Base-by-base conservation (phyloP, 2,329 filamentous ascomycete species). In the Helicocarpus griseus region DNA sequence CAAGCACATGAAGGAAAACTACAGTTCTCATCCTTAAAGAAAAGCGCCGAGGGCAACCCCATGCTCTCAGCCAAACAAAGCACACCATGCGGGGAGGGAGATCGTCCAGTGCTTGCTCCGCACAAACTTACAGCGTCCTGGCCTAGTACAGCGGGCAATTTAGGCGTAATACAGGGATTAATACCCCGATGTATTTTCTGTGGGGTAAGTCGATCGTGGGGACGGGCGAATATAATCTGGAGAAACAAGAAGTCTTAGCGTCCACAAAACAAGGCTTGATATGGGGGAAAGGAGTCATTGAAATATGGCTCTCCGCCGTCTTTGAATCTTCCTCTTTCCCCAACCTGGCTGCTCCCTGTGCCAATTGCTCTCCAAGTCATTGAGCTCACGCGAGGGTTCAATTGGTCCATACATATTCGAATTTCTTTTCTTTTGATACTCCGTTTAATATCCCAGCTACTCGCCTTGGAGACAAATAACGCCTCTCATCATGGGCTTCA, bases 121-220 rank as follows among this genome's bases (percentile, higher is more conserved):
- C 22, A 28, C n/a, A 9, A 44, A 29, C n/a, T 29, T 19, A 17
- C n/a, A 17, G 26, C 14, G 24, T 13, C 26, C 26, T 9, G 17
- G 24, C 24, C 41, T 19, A 31, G 41, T 21, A n/a, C 24, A 3
- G 19, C n/a, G n/a, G 4, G 17, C 6, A 44, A 21, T 22, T 29
- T 8, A 8, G 22, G 14, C 14, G 8, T 19, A 14, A 4, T 29
- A 28, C 24, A 9, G 8, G 41, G 41, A 31, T 21, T 31, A 26
- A 11, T 7, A 17, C 5, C 26, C 26, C 17, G 4, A 19, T 21
- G 24, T 13, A 44, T 31, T 26, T 26, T 29, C 5, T 44, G 19
- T 44, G 41, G 41, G 41, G 41, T 44, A 19, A 44, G n/a, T 44
- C 40, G 24, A 44, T 44, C 40, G 24, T 26, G 14, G 40, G 40